Percentiles rank a stretch among this genome's conserved stretches.
Conservation (phyloP, 768 basidiomycete species). For the Pilatotrama ljubarskyi region DNA sequence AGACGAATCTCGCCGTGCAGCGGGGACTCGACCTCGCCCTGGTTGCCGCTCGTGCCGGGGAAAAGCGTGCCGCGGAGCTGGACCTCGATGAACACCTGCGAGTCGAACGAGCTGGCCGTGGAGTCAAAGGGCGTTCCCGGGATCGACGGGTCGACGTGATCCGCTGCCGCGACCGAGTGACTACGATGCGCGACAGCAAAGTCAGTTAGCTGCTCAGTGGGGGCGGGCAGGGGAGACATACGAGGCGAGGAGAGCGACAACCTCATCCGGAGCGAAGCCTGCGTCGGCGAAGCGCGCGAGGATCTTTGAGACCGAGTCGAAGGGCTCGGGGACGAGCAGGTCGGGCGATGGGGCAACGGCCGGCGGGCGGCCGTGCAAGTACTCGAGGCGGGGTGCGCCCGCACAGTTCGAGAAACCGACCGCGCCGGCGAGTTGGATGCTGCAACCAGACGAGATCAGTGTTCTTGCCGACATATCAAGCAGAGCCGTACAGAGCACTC, state of each 20-base stretch:
- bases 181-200: not conserved
- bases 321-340: constrained; percentile 17
- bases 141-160: constrained; percentile 26
- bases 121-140: constrained; percentile 26
- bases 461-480: not conserved
- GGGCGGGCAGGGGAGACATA: not conserved
- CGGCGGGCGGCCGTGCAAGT: constrained; percentile 17
- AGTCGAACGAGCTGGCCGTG: constrained; percentile 21
- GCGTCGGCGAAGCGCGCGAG: constrained; percentile 29
- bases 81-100: constrained; percentile 27
- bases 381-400: constrained; percentile 30
- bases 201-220: not conserved
- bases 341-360: constrained; percentile 9
- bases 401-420: constrained; percentile 31
- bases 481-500: not conserved
- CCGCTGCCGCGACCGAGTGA: constrained; percentile 29
- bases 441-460: not conserved
- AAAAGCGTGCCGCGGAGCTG: constrained; percentile 27
- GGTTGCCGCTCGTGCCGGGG: constrained; percentile 27
- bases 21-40: constrained; percentile 30
- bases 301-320: constrained; percentile 27
- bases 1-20: constrained; percentile 33
- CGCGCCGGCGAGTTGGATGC: constrained; percentile 32
- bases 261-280: constrained; percentile 26
- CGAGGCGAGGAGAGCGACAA: constrained; percentile 27